These are phyloP conservation scores for Mortierella sp. DNA, from an alignment of 371 early-diverging fungal species.

Conservation along the genomic window DNA sequence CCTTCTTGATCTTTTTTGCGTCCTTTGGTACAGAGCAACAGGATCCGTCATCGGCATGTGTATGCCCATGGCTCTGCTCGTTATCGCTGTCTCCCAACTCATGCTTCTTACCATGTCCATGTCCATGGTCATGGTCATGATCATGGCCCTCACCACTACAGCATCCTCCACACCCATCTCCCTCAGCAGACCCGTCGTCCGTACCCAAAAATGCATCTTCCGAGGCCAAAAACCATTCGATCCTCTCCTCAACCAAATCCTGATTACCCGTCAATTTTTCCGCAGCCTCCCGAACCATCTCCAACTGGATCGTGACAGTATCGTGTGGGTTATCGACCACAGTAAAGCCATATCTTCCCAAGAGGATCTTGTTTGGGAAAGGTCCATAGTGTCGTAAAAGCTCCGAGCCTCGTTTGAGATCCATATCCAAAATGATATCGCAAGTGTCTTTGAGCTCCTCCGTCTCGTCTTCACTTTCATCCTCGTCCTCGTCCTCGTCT, in stretches of 20 bases:
- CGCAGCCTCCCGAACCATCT: slow-evolving; percentile 41
- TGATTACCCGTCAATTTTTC: slow-evolving; percentile 48
- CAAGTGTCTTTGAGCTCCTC: slow-evolving; percentile 67
- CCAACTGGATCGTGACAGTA: slow-evolving; percentile 63
- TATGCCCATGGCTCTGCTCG: background rate
- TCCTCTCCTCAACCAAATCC: slow-evolving; percentile 57
- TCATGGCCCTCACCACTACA: slow-evolving; percentile 25
- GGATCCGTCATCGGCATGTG: slow-evolving; percentile 11
- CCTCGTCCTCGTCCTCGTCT: slow-evolving; percentile 31
- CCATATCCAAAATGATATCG: slow-evolving; percentile 76
- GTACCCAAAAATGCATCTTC: slow-evolving; percentile 59
- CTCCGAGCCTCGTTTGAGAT: slow-evolving; percentile 73
- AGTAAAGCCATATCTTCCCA: slow-evolving; percentile 87
- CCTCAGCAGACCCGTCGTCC: slow-evolving; percentile 58
- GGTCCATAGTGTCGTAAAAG: slow-evolving; percentile 89
- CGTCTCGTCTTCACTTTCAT: slow-evolving; percentile 56
- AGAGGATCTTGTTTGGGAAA: slow-evolving; percentile 73
- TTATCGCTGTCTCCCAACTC: slow-evolving; percentile 6
- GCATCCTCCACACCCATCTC: slow-evolving; percentile 35
- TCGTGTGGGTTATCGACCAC: slow-evolving; percentile 79
- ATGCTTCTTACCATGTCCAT: slow-evolving; percentile 48
- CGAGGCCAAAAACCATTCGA: slow-evolving; percentile 63
- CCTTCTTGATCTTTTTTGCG: slow-evolving; percentile 4
- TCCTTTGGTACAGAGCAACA: slow-evolving; percentile 13
- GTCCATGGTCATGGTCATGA: slow-evolving; percentile 55